Evolutionary conservation across 768 basidiomycete species (phyloP).

Genomic region (Lactarius tabidus): DNA sequence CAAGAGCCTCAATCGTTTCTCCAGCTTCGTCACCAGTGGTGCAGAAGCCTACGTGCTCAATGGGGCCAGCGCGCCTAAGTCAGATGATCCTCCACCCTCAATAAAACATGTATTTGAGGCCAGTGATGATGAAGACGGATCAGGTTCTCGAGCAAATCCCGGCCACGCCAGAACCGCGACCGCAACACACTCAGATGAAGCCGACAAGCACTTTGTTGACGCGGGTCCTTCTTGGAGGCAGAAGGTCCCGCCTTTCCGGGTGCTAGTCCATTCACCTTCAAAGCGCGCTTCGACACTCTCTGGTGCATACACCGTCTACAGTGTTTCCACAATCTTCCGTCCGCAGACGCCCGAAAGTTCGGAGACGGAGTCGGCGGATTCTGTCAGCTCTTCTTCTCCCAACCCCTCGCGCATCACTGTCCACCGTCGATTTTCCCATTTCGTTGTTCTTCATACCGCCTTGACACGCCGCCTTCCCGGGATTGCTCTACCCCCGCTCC

Average conservation of each 20-base stretch:
- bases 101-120: constrained; percentile 27
- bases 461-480: constrained; percentile 67
- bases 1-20: constrained; percentile 79
- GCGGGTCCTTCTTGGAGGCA: constrained; percentile 68
- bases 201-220: constrained; percentile 69
- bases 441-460: constrained; percentile 70
- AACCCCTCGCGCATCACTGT: constrained; percentile 63
- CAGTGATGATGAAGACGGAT: constrained; percentile 38
- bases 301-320: constrained; percentile 72
- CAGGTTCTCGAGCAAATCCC: constrained; percentile 35
- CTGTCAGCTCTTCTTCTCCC: constrained; percentile 27
- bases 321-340: constrained; percentile 69
- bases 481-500: constrained; percentile 74
- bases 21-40: constrained; percentile 79
- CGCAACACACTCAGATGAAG: constrained; percentile 36
- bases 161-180: constrained; percentile 26
- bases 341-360: constrained; percentile 28
- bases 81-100: constrained; percentile 25
- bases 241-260: constrained; percentile 66
- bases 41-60: constrained; percentile 82
- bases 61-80: constrained; percentile 41
- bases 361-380: constrained; percentile 27
- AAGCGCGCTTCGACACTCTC: constrained; percentile 64
- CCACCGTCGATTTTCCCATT: constrained; percentile 80
- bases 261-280: constrained; percentile 78